Evolutionary conservation across 2,329 filamentous ascomycete genomes (phyloP).

Genomic region (Teratosphaeria nubilosa): DNA sequence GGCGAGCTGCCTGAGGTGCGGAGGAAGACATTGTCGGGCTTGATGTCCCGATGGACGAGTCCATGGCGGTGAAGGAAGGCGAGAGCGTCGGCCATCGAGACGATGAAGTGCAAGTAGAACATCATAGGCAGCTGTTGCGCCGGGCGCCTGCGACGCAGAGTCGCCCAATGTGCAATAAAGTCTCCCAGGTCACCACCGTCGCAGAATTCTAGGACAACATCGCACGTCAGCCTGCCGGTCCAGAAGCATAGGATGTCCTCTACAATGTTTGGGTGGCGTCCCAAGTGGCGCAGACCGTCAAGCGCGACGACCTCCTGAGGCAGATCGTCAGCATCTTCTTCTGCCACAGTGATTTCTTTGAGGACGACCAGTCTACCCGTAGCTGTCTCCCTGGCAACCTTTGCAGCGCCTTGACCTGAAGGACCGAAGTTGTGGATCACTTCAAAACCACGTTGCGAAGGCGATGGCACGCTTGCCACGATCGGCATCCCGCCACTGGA

Average conservation of each 20-base stretch:
- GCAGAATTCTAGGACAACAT: not conserved
- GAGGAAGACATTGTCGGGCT: conserved; percentile 16
- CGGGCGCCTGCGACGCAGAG: not conserved
- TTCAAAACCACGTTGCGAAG: not conserved
- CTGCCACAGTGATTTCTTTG: not conserved
- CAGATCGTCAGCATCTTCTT: not conserved
- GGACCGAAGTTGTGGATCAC: not conserved
- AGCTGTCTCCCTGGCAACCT: not conserved
- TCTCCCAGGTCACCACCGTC: not conserved
- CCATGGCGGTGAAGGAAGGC: conserved; percentile 17
- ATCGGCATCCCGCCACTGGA: not conserved
- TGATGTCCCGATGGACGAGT: conserved; percentile 18
- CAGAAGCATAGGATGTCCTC: not conserved
- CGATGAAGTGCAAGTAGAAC: conserved; percentile 16
- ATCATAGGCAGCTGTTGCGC: not conserved
- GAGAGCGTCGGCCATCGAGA: conserved; percentile 16
- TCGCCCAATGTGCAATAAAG: not conserved
- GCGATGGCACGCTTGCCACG: not conserved
- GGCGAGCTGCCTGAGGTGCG: conserved; percentile 4
- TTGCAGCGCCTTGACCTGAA: not conserved
- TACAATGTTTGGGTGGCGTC: not conserved
- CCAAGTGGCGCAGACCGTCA: not conserved
- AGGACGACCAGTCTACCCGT: not conserved
- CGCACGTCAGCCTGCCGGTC: not conserved
- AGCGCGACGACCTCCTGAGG: not conserved